These are phyloP conservation scores for Erodium texanum DNA, from an alignment of 441 rosid genomes.

Conservation along the genomic window DNA sequence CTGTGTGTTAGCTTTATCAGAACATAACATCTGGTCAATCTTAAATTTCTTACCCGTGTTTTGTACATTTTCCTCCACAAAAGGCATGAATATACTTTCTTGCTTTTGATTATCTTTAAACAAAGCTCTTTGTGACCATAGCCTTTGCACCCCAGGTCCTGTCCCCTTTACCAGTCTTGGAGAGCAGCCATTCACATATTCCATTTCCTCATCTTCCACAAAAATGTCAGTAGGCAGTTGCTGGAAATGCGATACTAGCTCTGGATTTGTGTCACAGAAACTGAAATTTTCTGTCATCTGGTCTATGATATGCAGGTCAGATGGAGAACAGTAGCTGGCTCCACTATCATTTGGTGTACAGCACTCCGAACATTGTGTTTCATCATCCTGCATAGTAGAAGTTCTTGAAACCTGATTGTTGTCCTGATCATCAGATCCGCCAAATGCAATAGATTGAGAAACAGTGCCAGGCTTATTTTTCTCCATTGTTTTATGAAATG, in stretches of 20 bases:
- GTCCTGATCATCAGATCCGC: conserved; percentile 21
- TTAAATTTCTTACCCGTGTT: conserved; percentile 34
- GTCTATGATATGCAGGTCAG: conserved; percentile 15
- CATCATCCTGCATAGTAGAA: conserved; percentile 17
- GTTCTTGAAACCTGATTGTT: conserved; percentile 15
- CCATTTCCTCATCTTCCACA: conserved; percentile 16
- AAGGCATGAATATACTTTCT: conserved; percentile 18
- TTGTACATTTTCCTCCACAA: conserved; percentile 21
- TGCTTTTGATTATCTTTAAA: conserved; percentile 21
- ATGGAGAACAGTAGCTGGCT: conserved; percentile 19
- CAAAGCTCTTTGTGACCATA: conserved; percentile 32
- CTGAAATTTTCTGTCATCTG: conserved; percentile 19
- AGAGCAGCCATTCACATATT: conserved; percentile 17
- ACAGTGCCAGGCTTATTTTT: conserved; percentile 17
- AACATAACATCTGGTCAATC: background rate
- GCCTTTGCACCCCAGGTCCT: conserved; percentile 18
- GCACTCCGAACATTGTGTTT: conserved; percentile 9
- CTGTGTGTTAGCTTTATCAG: background rate
- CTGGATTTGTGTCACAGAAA: conserved; percentile 17
- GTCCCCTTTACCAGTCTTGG: conserved; percentile 16
- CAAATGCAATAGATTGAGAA: conserved; percentile 16
- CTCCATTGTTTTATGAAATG: conserved; percentile 19
- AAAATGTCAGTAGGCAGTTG: conserved; percentile 6
- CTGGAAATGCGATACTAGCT: conserved; percentile 7
- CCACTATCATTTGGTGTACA: conserved; percentile 3